Conservation (phyloP, 1,284 basidiomycete genomes). For the Cryptococcus wingfieldii region DNA sequence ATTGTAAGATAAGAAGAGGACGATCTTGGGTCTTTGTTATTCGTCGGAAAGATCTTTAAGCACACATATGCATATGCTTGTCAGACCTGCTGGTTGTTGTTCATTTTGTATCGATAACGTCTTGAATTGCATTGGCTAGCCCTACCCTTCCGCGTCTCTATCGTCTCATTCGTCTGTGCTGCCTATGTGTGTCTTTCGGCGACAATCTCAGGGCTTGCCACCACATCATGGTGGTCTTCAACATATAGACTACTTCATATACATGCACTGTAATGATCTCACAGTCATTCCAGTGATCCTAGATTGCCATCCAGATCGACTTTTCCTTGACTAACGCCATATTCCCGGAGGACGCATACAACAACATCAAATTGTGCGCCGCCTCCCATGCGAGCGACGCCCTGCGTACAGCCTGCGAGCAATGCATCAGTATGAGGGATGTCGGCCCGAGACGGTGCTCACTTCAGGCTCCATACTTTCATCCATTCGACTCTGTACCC, state of each 20-base stretch:
- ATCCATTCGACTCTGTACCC: slow-evolving; percentile 54
- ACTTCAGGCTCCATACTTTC: slow-evolving; percentile 15
- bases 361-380: slow-evolving; percentile 80
- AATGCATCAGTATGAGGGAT: neutral
- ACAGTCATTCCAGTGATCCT: neutral
- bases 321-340: slow-evolving; percentile 54
- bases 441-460: neutral
- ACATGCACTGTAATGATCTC: neutral
- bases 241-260: neutral
- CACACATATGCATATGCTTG: too few relatives aligned
- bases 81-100: too few relatives aligned
- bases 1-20: too few relatives aligned
- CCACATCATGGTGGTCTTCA: neutral
- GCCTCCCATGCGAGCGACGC: slow-evolving; percentile 60
- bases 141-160: too few relatives aligned
- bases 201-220: too few relatives aligned
- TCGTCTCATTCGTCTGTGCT: too few relatives aligned
- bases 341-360: slow-evolving; percentile 73
- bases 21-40: too few relatives aligned
- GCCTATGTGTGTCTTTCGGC: too few relatives aligned
- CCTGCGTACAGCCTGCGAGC: slow-evolving; percentile 25
- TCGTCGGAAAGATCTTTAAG: too few relatives aligned
- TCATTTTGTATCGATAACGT: too few relatives aligned
- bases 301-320: slow-evolving; percentile 44
- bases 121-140: too few relatives aligned